phyloP scores from a whole-genome alignment of 1,284 basidiomycete species.

The Puccinia polysora region DNA sequence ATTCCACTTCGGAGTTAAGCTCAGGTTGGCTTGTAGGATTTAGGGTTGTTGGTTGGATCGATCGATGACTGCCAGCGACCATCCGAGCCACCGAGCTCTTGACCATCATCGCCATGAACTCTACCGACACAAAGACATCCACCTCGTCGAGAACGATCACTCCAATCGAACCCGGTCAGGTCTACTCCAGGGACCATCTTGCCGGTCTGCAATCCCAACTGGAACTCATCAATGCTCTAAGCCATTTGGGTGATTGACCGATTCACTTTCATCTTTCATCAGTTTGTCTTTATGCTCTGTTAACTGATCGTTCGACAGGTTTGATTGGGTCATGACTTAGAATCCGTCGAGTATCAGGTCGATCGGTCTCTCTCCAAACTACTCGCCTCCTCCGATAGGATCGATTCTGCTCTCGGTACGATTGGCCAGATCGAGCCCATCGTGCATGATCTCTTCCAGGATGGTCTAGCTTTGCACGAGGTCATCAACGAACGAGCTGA shows the following conservation, averaged over 20 bases:
- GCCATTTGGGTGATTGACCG: constrained; percentile 6
- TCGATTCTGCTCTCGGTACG: constrained; percentile 24
- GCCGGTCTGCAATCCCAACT: constrained; percentile 6
- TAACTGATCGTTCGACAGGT: too few relatives aligned
- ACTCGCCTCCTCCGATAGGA: constrained; percentile 29
- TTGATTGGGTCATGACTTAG: constrained; percentile 4
- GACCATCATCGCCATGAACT: too few relatives aligned
- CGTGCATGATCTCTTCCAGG: constrained; percentile 11
- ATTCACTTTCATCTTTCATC: too few relatives aligned
- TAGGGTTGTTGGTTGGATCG: too few relatives aligned
- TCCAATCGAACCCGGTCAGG: background rate
- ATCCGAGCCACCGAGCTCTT: too few relatives aligned
- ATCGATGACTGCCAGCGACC: too few relatives aligned
- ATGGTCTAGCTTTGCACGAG: constrained; percentile 19
- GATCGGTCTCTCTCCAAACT: constrained; percentile 26
- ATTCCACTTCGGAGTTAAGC: too few relatives aligned
- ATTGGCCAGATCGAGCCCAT: constrained; percentile 26
- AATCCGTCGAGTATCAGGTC: constrained; percentile 19
- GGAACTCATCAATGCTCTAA: constrained; percentile 10
- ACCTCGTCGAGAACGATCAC: too few relatives aligned
- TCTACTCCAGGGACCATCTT: background rate
- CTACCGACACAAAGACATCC: too few relatives aligned
- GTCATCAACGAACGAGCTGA: constrained; percentile 38
- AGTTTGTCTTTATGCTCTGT: too few relatives aligned
- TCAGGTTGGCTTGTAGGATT: too few relatives aligned